Evolutionary conservation across 371 early-diverging fungal species (phyloP), one percentile per base, ranked within the genome.

Genomic region (Mucor irregularis): DNA sequence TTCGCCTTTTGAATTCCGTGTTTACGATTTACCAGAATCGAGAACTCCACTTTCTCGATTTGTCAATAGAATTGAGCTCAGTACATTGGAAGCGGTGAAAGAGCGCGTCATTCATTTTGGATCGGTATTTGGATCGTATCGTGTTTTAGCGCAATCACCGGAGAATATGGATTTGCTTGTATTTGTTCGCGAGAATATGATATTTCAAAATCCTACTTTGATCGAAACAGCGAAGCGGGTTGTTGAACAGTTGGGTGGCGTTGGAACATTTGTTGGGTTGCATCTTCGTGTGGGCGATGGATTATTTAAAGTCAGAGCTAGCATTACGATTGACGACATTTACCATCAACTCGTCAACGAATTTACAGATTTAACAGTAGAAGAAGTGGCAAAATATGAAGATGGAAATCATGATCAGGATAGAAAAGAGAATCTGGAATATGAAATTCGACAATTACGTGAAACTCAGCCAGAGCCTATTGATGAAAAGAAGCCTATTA

Each of bases 271-370:
- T 61, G 63, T 81, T 16, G 84, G 84, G 0, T 61, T 79, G 22
- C 84, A 84, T 60, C 45, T 84, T 3, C 66, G 84, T 26, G 80
- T 81, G 3, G 81, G 78, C 0, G 84, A 84, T 56, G 81, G 82
- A 0, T 19, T 68, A 5, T 84, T 84, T 57, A 73, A 74, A 25
- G 68, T 65, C 19, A 24, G 68, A 21, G 77, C 74, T 5, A 62
- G 69, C 1, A 84, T 79, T 38, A 56, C 66, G 11, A 56, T 79
- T 7, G 80, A 79, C 25, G 74, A 71, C 33, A 74, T 79, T 3
- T 79, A 66, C 44, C 80, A 79, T 48, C 24, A 62, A 30, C 28
- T 79, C 2, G 76, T 76, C 6, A 52, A 74, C 24, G 34, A 55
- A 0, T 72, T 66, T 46, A 79, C 80, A 0, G 74, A 79, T 48